Evolutionary conservation across 2,329 filamentous ascomycete genomes (phyloP).

Genomic region (Endoconidiophora polonica): DNA sequence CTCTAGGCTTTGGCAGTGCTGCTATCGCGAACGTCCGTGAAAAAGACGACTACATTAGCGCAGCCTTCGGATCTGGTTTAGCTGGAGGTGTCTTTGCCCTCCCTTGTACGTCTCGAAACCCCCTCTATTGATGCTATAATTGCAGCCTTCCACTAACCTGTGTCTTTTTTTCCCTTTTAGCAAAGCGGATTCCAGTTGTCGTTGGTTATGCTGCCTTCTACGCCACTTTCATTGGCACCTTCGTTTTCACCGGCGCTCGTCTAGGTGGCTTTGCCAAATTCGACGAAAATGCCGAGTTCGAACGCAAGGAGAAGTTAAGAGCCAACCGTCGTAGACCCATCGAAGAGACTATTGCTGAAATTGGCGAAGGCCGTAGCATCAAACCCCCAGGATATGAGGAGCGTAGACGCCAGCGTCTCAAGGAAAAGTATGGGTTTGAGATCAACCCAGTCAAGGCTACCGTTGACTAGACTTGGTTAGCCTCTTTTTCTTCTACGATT

Average conservation of each 20-base stretch:
- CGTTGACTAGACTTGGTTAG: slow-evolving; percentile 20
- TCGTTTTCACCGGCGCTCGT: slow-evolving; percentile 52
- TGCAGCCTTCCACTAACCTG: slow-evolving; percentile 1
- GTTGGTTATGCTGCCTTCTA: slow-evolving; percentile 47
- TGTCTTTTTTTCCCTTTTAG: slow-evolving; percentile 16
- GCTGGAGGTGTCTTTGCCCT: slow-evolving; percentile 58
- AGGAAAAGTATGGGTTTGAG: slow-evolving; percentile 77
- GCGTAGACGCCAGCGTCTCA: slow-evolving; percentile 62
- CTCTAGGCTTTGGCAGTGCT: slow-evolving; percentile 61
- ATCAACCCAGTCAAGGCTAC: slow-evolving; percentile 48
- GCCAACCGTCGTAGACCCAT: slow-evolving; percentile 57
- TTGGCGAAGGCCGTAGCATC: slow-evolving; percentile 81
- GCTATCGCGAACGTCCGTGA: slow-evolving; percentile 72
- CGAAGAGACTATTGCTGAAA: slow-evolving; percentile 62
- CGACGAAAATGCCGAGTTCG: slow-evolving; percentile 50
- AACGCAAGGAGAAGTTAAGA: slow-evolving; percentile 57
- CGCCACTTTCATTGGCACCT: slow-evolving; percentile 41
- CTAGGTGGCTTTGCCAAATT: slow-evolving; percentile 18
- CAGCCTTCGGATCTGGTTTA: slow-evolving; percentile 58
- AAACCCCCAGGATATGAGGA: slow-evolving; percentile 69
- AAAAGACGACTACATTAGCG: slow-evolving; percentile 65
- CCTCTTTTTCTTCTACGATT: slow-evolving; percentile 20
- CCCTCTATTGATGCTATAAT: not conserved
- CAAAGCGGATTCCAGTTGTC: slow-evolving; percentile 46
- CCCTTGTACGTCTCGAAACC: slow-evolving; percentile 37